Conservation (phyloP, 2,329 filamentous ascomycete genomes). For the Madurella mycetomatis region DNA sequence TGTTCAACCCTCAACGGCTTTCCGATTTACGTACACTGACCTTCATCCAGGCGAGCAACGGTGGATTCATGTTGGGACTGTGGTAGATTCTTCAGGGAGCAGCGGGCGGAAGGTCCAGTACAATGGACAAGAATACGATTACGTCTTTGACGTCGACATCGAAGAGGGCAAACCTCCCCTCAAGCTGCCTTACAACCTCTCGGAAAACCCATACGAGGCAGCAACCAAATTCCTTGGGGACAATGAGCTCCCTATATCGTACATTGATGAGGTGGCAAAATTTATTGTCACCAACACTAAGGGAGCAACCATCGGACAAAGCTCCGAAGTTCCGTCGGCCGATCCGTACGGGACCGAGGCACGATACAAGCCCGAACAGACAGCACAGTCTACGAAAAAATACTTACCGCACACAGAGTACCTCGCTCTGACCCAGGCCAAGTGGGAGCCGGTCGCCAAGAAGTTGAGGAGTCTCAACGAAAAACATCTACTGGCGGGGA, state of each 20-base stretch:
- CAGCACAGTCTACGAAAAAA: conserved; percentile 41
- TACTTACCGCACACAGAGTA: conserved; percentile 76
- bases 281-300: conserved; percentile 90
- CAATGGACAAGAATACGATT: conserved; percentile 86
- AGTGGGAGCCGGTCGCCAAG: conserved; percentile 46
- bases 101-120: conserved; percentile 73
- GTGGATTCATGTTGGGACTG: conserved; percentile 89
- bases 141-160: conserved; percentile 93
- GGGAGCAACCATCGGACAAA: conserved; percentile 73
- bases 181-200: conserved; percentile 90
- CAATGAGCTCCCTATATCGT: conserved; percentile 81
- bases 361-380: conserved; percentile 71
- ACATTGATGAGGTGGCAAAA: conserved; percentile 86
- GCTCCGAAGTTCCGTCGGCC: conserved; percentile 42
- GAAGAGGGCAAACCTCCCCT: conserved; percentile 89
- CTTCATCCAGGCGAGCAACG: conserved; percentile 51
- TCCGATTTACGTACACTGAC: conserved; percentile 11
- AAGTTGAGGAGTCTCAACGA: conserved; percentile 61
- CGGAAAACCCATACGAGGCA: conserved; percentile 86
- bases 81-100: conserved; percentile 83
- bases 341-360: conserved; percentile 77
- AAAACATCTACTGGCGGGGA: conserved; percentile 63
- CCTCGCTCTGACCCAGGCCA: conserved; percentile 70
- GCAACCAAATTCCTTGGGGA: conserved; percentile 87
- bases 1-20: not conserved